phyloP scores from a whole-genome alignment of 2,329 filamentous ascomycete genomes.

The Pyrenophora graminea region DNA sequence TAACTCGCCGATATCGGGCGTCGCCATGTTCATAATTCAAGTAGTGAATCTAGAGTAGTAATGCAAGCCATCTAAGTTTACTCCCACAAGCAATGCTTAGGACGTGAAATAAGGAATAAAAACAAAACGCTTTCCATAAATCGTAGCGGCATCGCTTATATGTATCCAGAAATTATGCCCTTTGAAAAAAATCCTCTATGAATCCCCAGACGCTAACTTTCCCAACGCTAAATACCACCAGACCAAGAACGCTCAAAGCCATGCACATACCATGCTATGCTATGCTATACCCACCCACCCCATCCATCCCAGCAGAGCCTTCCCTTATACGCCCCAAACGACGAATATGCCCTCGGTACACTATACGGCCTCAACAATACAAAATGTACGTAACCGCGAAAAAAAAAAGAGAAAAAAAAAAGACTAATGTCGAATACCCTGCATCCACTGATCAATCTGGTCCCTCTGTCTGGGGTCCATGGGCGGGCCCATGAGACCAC shows the following conservation, averaged over 20 bases:
- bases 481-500: slow-evolving; percentile 28
- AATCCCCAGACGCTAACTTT: too few species aligned
- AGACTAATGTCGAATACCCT: slow-evolving; percentile 43
- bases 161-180: background rate
- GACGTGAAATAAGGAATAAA: too few species aligned
- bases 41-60: slow-evolving; percentile 7
- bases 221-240: too few species aligned
- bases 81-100: background rate
- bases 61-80: slow-evolving; percentile 1
- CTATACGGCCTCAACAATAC: too few species aligned
- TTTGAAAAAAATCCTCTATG: background rate
- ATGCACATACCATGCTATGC: background rate
- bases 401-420: background rate
- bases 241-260: background rate
- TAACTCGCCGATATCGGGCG: background rate
- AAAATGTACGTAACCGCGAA: background rate
- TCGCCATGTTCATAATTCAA: background rate
- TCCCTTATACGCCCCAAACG: background rate
- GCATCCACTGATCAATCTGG: slow-evolving; percentile 64
- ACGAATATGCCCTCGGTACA: background rate
- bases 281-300: background rate
- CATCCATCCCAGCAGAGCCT: too few species aligned
- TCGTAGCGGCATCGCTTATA: background rate
- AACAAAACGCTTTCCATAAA: background rate
- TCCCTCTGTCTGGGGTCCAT: slow-evolving; percentile 58